These are phyloP conservation scores for Orbilia blumenaviensis DNA, from an alignment of 2,329 filamentous ascomycete genomes.

Conservation along the genomic window DNA sequence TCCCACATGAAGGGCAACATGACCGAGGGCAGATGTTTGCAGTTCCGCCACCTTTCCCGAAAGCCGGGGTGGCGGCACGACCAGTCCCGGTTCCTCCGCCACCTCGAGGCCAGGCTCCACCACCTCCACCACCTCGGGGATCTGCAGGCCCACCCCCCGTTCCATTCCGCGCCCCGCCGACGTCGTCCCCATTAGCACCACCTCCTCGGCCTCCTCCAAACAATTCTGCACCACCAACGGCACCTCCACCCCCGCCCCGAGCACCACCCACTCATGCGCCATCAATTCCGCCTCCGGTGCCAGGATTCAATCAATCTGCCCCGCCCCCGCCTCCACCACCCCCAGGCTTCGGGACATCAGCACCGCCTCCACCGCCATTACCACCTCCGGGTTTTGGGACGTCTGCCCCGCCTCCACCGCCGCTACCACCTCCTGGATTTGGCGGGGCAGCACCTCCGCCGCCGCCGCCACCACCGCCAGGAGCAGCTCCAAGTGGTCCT, in stretches of 20 bases:
- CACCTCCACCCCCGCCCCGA: conserved; percentile 61
- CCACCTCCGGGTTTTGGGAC: conserved; percentile 57
- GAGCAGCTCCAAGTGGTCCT: conserved; percentile 62
- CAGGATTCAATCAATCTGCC: conserved; percentile 55
- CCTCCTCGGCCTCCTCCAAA: conserved; percentile 57
- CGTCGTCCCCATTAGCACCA: conserved; percentile 62
- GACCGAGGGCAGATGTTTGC: conserved; percentile 69
- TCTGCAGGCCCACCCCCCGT: conserved; percentile 64
- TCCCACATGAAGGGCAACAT: conserved; percentile 72
- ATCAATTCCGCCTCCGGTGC: conserved; percentile 62
- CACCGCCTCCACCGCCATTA: conserved; percentile 55
- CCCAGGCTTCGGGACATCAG: conserved; percentile 57
- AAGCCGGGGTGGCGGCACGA: conserved; percentile 64
- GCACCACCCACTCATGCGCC: conserved; percentile 60
- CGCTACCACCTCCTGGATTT: conserved; percentile 66
- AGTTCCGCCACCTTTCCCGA: conserved; percentile 80
- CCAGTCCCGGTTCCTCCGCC: conserved; percentile 69
- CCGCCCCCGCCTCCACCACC: conserved; percentile 63
- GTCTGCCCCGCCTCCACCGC: conserved; percentile 59
- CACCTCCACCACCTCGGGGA: conserved; percentile 70
- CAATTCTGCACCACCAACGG: conserved; percentile 39
- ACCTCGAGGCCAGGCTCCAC: conserved; percentile 64
- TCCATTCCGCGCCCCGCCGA: conserved; percentile 5
- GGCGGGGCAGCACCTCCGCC: conserved; percentile 57
- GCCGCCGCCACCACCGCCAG: conserved; percentile 66